These are phyloP conservation scores for Furcasterigmium furcatum DNA, from an alignment of 2,329 filamentous ascomycete genomes.

Conservation along the genomic window DNA sequence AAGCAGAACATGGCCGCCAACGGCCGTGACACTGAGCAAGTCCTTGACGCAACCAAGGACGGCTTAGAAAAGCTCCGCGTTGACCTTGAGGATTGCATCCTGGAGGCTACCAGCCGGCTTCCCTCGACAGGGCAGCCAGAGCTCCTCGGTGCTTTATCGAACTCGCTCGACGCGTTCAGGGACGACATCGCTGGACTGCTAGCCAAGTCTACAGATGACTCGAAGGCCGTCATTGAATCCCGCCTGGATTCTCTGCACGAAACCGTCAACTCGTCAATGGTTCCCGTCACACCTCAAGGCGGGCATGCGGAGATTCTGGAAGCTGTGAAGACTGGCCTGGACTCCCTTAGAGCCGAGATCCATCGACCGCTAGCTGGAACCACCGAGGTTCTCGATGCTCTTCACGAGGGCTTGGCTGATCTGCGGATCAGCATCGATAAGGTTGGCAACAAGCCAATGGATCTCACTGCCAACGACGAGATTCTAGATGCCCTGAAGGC, in stretches of 20 bases:
- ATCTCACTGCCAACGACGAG: slow-evolving; percentile 83
- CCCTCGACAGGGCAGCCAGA: not conserved
- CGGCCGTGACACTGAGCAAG: slow-evolving; percentile 81
- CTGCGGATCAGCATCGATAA: slow-evolving; percentile 75
- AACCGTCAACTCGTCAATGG: slow-evolving; percentile 67
- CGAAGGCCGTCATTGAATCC: slow-evolving; percentile 69
- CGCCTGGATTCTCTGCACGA: slow-evolving; percentile 82
- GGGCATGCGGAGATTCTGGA: slow-evolving; percentile 67
- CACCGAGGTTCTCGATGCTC: slow-evolving; percentile 82
- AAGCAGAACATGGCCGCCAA: slow-evolving; percentile 79
- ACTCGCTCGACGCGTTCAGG: slow-evolving; percentile 60
- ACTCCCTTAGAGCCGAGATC: slow-evolving; percentile 72
- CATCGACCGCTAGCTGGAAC: slow-evolving; percentile 67
- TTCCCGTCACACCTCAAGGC: slow-evolving; percentile 52
- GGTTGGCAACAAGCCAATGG: slow-evolving; percentile 73
- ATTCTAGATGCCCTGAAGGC: slow-evolving; percentile 83
- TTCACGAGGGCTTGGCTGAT: slow-evolving; percentile 82
- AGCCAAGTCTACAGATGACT: slow-evolving; percentile 41
- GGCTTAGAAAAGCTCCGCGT: slow-evolving; percentile 76
- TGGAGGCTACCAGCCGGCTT: not conserved
- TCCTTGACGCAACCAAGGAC: slow-evolving; percentile 83
- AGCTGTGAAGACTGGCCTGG: slow-evolving; percentile 68
- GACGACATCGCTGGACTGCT: slow-evolving; percentile 66
- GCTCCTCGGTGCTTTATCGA: not conserved
- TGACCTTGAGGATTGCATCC: slow-evolving; percentile 77